Conservation (phyloP, 805 yeast genomes). For the Kluyveromyces siamensis region DNA sequence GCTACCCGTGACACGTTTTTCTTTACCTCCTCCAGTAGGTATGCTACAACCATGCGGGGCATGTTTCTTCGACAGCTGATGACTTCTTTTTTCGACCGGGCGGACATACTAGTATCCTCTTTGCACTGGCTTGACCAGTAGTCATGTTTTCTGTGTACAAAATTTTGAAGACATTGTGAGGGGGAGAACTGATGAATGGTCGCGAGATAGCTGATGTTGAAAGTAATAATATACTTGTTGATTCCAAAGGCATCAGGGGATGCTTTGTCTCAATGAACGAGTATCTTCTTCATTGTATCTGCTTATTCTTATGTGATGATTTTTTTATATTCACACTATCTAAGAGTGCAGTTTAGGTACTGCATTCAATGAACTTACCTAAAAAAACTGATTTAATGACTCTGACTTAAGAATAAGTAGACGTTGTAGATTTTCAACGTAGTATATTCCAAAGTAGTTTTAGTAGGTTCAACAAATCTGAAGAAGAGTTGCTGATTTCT, state of each 20-base stretch:
- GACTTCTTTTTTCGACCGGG: conserved; percentile 38
- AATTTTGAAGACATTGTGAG: conserved; percentile 25
- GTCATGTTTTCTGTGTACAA: conserved; percentile 30
- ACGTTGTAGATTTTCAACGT: neutral
- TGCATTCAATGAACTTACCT: conserved; percentile 26
- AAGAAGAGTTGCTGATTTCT: too few species aligned
- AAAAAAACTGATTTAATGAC: conserved; percentile 34
- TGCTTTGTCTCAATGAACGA: neutral
- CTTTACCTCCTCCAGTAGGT: neutral
- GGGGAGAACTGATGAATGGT: conserved; percentile 34
- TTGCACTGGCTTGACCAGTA: conserved; percentile 16
- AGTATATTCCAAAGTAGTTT: neutral
- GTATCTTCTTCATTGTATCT: neutral
- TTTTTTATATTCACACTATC: conserved; percentile 31
- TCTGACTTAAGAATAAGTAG: conserved; percentile 18
- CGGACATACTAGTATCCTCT: conserved; percentile 36
- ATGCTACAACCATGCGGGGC: neutral
- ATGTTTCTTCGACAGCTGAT: conserved; percentile 15
- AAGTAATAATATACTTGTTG: neutral
- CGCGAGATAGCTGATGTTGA: conserved; percentile 30
- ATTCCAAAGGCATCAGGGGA: neutral
- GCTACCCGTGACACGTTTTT: neutral
- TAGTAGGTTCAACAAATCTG: too few species aligned
- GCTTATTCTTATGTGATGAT: conserved; percentile 7
- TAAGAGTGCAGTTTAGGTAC: conserved; percentile 26